Base-by-base conservation (phyloP, 441 rosid species). In the Mallotus repandus region DNA sequence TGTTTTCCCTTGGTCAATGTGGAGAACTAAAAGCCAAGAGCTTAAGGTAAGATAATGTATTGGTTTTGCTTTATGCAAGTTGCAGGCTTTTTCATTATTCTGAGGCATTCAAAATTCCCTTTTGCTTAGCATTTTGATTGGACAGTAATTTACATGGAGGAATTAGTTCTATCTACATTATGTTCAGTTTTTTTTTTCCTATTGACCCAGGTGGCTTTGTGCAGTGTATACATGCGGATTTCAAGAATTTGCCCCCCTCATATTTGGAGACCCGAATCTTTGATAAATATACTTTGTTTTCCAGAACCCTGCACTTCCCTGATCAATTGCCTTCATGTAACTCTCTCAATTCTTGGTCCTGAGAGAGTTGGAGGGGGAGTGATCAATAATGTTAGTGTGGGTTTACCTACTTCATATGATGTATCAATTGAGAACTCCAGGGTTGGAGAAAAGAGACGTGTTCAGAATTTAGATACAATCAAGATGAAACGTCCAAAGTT, bases 11-110 rank as follows among this genome's bases (percentile, higher is more conserved):
- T 82, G 35, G 76, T 87, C 96, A 70, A 77, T 94, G 83, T 69
- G 77, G 84, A 89, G 89, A 89, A 91, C 97, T 66, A 89, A 86
- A 77, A 96, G 99, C 82, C 83, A 84, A 71, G 97, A 94, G 83
- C 97, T 96, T 74, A 92, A 92, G 99, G 99, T 96, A 83, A 74
- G 77, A 74, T 76, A 22, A 53, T 54, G 10, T 6, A 45, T 72
- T 74, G 8, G 46, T 76, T 85, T 66, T 66, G 74, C 9, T 56
- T 48, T 75, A 55, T 59, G 78, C 70, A 78, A 14, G 21, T n/a
- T 19, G 55, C 60, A 49, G 63, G 73, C 65, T 72, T 63, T 73
- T 69, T 69, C 38, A n/a, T 58, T 68, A 56, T 61, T 61, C 63
- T 32, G 43, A 9, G 61, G 35, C 48, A 67, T 52, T 46, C 53